Evolutionary conservation across 768 basidiomycete genomes (phyloP), one percentile per base, ranked within the genome.

Genomic region (Hirschioporus abietinus): DNA sequence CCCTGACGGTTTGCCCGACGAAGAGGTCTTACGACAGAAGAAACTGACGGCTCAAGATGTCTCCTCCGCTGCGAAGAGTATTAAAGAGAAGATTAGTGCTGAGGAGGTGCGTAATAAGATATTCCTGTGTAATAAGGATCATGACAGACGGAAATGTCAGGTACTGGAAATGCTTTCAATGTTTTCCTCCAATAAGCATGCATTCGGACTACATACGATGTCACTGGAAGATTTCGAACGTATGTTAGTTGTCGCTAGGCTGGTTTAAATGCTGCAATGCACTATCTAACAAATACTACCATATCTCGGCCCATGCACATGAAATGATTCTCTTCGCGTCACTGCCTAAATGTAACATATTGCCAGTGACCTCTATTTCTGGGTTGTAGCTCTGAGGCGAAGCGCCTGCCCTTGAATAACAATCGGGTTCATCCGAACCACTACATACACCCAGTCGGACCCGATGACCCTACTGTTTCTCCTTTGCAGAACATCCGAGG

Each of bases 101-200:
- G 88, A 91, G n/a, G 89, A 94, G 78, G 92, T 91, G 63, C 58
- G 84, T 69, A 57, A 1, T 10, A 71, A 0, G 57, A 8, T 58
- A 24, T 58, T 58, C 12, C 66, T 67, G n/a, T 70, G 65, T 58
- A 30, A 12, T 42, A 36, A 60, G n/a, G 15, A 65, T 59, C 30
- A n/a, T 65, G 58, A 67, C 30, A 52, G 57, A 58, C 12, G 27
- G 24, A 57, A 34, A 58, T 63, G 23, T 9, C 65, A 93, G 92
- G 88, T 92, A 70, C 70, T 88, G 1, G 91, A 93, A 66, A 94
- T 93, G 92, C 78, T 95, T 0, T 82, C 84, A n/a, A 81, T 82
- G 64, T 94, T 92, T 72, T 91, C 92, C 0, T 86, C 83, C 0
- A 83, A 86, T 0, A 77, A 83, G 0, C 92, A 93, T 74, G 87